Conservation (phyloP, 169 alveolate genomes). For the Cryptosporidium xiaoi region DNA sequence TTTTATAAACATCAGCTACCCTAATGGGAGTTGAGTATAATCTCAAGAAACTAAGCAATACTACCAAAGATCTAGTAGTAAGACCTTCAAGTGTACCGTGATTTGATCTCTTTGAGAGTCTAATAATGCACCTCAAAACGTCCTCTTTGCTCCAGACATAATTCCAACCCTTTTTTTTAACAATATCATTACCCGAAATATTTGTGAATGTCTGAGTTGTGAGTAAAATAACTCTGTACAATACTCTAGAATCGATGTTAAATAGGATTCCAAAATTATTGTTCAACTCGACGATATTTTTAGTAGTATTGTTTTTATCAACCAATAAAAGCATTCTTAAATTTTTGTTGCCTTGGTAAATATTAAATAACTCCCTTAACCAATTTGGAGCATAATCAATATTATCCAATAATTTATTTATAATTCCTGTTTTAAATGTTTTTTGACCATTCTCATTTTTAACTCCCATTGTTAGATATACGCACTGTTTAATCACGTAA, state of each 20-base stretch:
- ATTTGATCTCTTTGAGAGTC: conserved; percentile 27
- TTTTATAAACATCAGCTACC: background rate
- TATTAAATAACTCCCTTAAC: background rate
- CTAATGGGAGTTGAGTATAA: conserved; percentile 9
- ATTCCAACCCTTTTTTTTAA: background rate
- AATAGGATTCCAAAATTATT: background rate
- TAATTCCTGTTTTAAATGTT: background rate
- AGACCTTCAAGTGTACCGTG: conserved; percentile 42
- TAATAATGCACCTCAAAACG: conserved; percentile 22
- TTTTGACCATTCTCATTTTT: background rate
- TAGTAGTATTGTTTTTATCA: conserved; percentile 40
- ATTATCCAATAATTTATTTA: background rate
- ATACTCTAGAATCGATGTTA: background rate
- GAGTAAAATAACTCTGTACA: conserved; percentile 19
- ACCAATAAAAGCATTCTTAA: conserved; percentile 7
- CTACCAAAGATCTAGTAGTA: background rate
- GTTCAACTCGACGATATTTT: background rate
- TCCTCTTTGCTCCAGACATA: conserved; percentile 7
- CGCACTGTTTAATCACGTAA: conserved; percentile 22
- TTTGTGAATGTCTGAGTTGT: background rate
- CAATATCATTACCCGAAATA: no score
- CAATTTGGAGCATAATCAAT: conserved; percentile 3
- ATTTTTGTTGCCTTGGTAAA: background rate
- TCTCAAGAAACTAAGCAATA: conserved; percentile 26
- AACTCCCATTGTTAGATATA: background rate